Evolutionary conservation across 2,329 filamentous ascomycete species (phyloP).

Genomic region (Chrysosporium keratinophilum): DNA sequence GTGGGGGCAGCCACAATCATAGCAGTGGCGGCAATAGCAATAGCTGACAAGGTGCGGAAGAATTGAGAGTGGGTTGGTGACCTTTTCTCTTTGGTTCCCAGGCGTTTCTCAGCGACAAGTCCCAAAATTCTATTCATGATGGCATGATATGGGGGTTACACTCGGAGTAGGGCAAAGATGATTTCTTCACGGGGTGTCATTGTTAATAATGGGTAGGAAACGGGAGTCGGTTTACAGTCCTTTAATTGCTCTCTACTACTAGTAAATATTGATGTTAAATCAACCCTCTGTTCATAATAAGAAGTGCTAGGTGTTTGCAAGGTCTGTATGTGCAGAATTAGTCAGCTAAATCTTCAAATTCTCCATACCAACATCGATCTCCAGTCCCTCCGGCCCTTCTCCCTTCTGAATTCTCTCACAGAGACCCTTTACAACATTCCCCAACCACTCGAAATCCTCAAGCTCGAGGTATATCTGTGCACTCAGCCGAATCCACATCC

Average conservation of each 20-base stretch:
- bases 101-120: not conserved
- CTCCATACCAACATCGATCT: conserved; percentile 3
- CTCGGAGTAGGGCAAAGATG: not conserved
- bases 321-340: too few species aligned
- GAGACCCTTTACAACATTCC: conserved; percentile 47
- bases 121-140: not conserved
- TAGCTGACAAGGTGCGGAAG: not conserved
- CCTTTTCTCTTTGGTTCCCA: not conserved
- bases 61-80: not conserved
- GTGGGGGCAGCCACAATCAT: conserved; percentile 6
- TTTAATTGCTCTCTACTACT: not conserved
- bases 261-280: not conserved
- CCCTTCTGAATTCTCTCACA: conserved; percentile 31
- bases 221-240: not conserved
- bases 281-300: not conserved
- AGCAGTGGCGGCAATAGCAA: not conserved
- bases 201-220: not conserved
- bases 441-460: conserved; percentile 65
- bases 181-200: not conserved
- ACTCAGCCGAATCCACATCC: conserved; percentile 63
- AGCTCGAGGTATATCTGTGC: conserved; percentile 77
- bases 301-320: not conserved
- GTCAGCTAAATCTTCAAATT: not conserved
- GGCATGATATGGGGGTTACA: not conserved
- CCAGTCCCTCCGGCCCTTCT: not conserved